These are phyloP conservation scores for Casuarina equisetifolia DNA, from an alignment of 306 rosid genomes.

Conservation along the genomic window DNA sequence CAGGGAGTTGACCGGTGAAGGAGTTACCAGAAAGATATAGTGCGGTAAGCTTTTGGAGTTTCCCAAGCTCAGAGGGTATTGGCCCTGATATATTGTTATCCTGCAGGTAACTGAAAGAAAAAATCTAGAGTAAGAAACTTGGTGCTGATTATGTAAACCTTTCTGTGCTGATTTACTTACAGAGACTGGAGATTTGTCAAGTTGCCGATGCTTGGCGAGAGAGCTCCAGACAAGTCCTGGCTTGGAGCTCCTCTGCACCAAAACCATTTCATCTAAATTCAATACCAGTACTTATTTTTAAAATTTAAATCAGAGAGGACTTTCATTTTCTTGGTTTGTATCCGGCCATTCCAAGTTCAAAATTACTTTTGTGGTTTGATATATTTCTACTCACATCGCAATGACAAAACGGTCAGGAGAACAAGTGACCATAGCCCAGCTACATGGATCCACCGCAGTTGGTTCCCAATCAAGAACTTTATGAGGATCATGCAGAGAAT, in stretches of 20 bases:
- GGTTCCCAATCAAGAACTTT: slow-evolving; percentile 69
- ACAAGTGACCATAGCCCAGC: slow-evolving; percentile 86
- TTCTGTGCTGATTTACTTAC: slow-evolving; percentile 46
- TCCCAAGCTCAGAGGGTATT: slow-evolving; percentile 77
- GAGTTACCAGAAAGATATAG: slow-evolving; percentile 85
- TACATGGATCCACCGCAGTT: slow-evolving; percentile 91
- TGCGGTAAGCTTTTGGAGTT: slow-evolving; percentile 69
- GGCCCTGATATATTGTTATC: slow-evolving; percentile 76
- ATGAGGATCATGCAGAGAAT: slow-evolving; percentile 59
- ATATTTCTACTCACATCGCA: slow-evolving; percentile 55
- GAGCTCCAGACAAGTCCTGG: slow-evolving; percentile 74
- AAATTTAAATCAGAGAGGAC: slow-evolving; percentile 1
- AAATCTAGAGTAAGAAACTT: slow-evolving; percentile 1
- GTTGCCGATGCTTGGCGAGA: slow-evolving; percentile 81
- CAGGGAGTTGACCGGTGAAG: slow-evolving; percentile 75
- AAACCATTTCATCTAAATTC: slow-evolving; percentile 1
- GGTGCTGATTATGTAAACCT: not conserved
- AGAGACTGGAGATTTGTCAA: slow-evolving; percentile 70
- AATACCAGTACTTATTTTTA: not conserved
- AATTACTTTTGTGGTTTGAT: slow-evolving; percentile 8
- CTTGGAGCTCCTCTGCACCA: slow-evolving; percentile 77
- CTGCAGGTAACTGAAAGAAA: slow-evolving; percentile 61
- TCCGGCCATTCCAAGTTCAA: not conserved
- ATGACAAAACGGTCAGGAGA: slow-evolving; percentile 64
- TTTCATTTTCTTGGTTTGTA: not conserved